Evolutionary conservation across 768 basidiomycete species (phyloP), one percentile per base, ranked within the genome.

Genomic region (Vararia minispora): DNA sequence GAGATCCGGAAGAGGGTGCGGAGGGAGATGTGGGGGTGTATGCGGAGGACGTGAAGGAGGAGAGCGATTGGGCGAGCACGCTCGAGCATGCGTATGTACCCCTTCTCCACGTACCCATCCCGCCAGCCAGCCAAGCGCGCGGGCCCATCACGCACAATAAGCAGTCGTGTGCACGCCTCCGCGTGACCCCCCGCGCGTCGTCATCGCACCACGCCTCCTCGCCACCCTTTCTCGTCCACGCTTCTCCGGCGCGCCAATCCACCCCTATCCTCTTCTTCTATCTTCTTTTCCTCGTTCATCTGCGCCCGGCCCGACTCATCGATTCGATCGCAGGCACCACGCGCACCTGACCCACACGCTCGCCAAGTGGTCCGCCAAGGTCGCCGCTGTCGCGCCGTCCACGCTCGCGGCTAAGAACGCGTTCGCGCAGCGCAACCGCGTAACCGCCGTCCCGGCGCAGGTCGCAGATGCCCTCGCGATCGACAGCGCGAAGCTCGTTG

Each of bases 301-400:
- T 36, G 18, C 24, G 6, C 37, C 13, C 41, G 27, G 38, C 45
- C 43, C 30, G 45, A 29, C 22, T 39, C 35, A 20, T 38, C 11
- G 26, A 20, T 33, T 26, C 36, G 22, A 5, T 9, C 7, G 32
- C 42, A 66, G 69, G 36, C 69, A 83, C 34, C 89, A 91, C 54
- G 71, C 79, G 2, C 67, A 81, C 44, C 67, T 83, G 10, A 55
- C 89, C 29, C 75, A 78, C 43, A 91, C 86, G 2, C 69, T 99
- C 18, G 65, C 71, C 27, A 98, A 98, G 59, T 99, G 95, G 95
- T 95, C 90, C 8, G 69, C 80, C 18, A 99, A 98, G 63, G 84
- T 98, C 27, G 86, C 91, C 52, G 86, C 92, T 1, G 91, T 95
- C 5, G 75, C 90, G 2, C 80, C 89, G 9, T 77, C 80, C 6